Evolutionary conservation across 1,139 yeast species (phyloP), one percentile per base, ranked within the genome.

Genomic region (Magnusiomyces suaveolens): DNA sequence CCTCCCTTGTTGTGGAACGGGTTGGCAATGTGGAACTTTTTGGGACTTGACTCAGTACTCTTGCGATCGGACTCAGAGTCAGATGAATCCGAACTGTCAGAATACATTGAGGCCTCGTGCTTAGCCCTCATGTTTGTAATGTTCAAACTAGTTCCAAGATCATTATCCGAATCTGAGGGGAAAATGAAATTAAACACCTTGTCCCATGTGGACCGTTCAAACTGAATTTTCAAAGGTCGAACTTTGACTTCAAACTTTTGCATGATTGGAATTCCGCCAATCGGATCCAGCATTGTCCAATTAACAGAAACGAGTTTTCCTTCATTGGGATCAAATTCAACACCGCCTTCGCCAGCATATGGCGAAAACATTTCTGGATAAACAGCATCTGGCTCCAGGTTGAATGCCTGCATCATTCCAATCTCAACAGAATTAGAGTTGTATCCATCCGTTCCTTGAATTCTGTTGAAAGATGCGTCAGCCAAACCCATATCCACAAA

Each of bases 211-310:
- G 72, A 70, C 63, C 83, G 82, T 62, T 89, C 96, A 61, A 89
- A 70, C 63, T 85, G 88, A 38, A 89, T 71, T 60, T 81, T 79
- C 54, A 88, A 66, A 0, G 97, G 96, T 59, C 80, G 81, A 43
- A 87, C 66, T 2, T 71, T 62, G 48, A 80, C 72, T 16, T 72
- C 69, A 57, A 81, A 72, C 48, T 76, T 72, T 25, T 77, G 78
- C 62, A 89, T 70, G 33, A 87, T 81, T 0, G 83, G 77, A 50
- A 89, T 89, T 1, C 97, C 97, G 3, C 96, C 97, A 54, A 89
- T 86, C 0, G 95, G 87, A 43, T 80, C 83, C 50, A 84, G 73
- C 77, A 84, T 75, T 8, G 79, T 77, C 97, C 97, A 89, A 18
- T 75, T 73, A 52, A 85, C 72, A 41, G 73, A 69, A 14, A 87